Evolutionary conservation across 768 basidiomycete genomes (phyloP).

Genomic region (Tulasnella calospora): DNA sequence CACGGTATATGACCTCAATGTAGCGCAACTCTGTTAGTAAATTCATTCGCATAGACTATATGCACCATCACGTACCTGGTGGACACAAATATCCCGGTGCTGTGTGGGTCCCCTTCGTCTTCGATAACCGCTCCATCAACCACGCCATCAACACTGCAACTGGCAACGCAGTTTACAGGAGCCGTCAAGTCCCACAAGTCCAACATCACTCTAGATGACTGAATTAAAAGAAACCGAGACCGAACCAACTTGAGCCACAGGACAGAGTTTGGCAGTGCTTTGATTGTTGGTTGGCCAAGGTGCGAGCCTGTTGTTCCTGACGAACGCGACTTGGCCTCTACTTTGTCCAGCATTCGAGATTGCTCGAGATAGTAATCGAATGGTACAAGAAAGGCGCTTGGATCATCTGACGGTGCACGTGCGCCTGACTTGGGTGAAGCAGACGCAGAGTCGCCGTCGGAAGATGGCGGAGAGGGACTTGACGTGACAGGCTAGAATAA

Average conservation of each 20-base stretch:
- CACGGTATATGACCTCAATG: background rate
- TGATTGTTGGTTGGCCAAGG: background rate
- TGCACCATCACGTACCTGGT: too few relatives aligned
- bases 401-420: too few relatives aligned
- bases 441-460: too few relatives aligned
- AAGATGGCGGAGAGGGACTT: too few relatives aligned
- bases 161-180: background rate
- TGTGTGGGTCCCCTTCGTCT: background rate
- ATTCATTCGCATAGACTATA: background rate
- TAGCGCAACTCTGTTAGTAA: background rate
- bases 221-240: background rate
- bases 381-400: too few relatives aligned
- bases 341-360: too few relatives aligned
- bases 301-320: background rate
- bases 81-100: background rate
- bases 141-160: background rate
- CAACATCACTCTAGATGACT: background rate
- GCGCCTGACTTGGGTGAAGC: too few relatives aligned
- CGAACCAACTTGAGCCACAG: background rate
- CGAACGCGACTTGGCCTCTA: too few relatives aligned
- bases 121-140: background rate
- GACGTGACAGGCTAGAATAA: too few relatives aligned
- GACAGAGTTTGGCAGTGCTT: background rate
- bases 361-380: background rate
- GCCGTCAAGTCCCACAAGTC: background rate